A percentile compares a stretch with the other conserved stretches of the same genome.
Evolutionary conservation across 176 grass and related monocot genomes (phyloP).

Genomic region (Eremochloa ophiuroides): DNA sequence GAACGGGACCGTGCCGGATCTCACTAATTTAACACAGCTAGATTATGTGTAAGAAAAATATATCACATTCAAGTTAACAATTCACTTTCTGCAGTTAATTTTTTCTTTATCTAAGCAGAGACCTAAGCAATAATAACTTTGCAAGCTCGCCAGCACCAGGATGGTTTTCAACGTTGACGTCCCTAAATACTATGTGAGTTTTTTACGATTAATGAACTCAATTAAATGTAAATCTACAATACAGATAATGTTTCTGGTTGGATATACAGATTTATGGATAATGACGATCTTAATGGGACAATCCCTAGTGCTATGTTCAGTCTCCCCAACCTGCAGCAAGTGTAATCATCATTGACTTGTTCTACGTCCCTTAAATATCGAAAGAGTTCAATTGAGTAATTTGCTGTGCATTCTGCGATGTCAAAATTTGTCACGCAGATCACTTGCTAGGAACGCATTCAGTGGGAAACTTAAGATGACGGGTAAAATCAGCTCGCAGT

Average conservation of each 20-base stretch:
- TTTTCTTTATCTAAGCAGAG: slow-evolving; percentile 29
- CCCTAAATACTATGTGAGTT: slow-evolving; percentile 55
- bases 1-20: slow-evolving; percentile 39
- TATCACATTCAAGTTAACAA: background rate
- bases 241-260: background rate
- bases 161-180: slow-evolving; percentile 48
- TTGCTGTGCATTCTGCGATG: background rate
- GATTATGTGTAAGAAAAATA: slow-evolving; percentile 58
- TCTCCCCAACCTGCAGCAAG: slow-evolving; percentile 49
- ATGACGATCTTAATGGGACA: slow-evolving; percentile 39
- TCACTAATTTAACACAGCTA: slow-evolving; percentile 36
- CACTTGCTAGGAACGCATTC: slow-evolving; percentile 49
- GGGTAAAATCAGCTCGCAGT: slow-evolving; percentile 20
- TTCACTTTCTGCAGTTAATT: background rate
- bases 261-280: slow-evolving; percentile 46
- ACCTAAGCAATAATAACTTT: slow-evolving; percentile 61
- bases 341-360: slow-evolving; percentile 40
- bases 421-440: slow-evolving; percentile 36
- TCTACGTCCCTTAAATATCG: slow-evolving; percentile 2
- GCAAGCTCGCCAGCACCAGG: slow-evolving; percentile 30
- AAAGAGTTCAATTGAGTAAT: slow-evolving; percentile 6
- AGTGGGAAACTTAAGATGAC: slow-evolving; percentile 29
- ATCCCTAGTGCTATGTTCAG: slow-evolving; percentile 51
- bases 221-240: slow-evolving; percentile 12
- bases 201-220: background rate